Percentiles rank a stretch among this genome's conserved stretches.
phyloP scores from a whole-genome alignment of 139 green algal genomes.

The Marvania coccoides region DNA sequence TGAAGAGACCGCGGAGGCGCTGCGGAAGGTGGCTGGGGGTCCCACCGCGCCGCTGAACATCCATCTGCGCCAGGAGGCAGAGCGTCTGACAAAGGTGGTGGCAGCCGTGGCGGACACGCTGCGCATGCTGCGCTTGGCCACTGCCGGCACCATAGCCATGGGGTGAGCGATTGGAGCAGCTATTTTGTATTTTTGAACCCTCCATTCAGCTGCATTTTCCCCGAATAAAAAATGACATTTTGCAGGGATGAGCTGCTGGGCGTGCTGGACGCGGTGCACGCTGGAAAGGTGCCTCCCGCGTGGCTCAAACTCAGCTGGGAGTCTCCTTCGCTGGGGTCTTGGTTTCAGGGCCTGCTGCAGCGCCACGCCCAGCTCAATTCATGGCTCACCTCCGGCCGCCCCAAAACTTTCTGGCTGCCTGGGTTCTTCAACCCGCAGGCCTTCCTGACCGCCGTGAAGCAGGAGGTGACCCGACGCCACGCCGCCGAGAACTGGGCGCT shows the following conservation, averaged over 20 bases:
- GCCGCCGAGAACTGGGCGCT: constrained; percentile 89
- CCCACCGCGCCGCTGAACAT: constrained; percentile 76
- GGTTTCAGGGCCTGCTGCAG: constrained; percentile 82
- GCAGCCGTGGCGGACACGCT: constrained; percentile 51
- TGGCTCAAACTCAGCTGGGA: constrained; percentile 78
- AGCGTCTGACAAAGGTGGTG: constrained; percentile 81
- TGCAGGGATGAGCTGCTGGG: constrained; percentile 69
- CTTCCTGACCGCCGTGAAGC: constrained; percentile 90
- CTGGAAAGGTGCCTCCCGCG: constrained; percentile 64
- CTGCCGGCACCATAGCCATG: constrained; percentile 85
- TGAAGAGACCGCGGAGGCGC: constrained; percentile 78
- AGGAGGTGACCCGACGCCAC: constrained; percentile 83
- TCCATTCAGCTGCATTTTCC: no score
- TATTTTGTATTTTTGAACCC: no score
- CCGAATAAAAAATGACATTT: no score
- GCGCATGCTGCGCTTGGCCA: constrained; percentile 78
- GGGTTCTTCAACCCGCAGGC: constrained; percentile 94
- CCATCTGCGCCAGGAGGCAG: constrained; percentile 88
- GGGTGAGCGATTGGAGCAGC: no score
- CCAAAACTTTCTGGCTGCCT: constrained; percentile 87
- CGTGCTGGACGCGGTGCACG: constrained; percentile 77
- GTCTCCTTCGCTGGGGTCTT: constrained; percentile 68
- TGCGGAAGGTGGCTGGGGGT: constrained; percentile 75
- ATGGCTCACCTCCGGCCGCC: constrained; percentile 81
- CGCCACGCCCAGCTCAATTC: constrained; percentile 86